These are phyloP conservation scores for Candida rishiriensis DNA, from an alignment of 805 yeast genomes.

Conservation along the genomic window DNA sequence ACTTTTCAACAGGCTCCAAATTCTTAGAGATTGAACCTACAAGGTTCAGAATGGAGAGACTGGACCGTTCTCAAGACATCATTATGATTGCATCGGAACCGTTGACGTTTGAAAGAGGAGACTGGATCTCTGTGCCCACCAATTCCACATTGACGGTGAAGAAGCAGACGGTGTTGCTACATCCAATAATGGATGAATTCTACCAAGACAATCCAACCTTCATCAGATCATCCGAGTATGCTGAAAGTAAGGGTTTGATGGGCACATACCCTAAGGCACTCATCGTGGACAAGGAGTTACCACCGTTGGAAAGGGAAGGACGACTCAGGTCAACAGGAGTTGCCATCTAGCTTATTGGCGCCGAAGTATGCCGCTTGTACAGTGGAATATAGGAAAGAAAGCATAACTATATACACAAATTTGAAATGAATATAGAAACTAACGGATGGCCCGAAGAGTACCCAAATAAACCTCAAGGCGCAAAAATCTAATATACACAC, in stretches of 20 bases:
- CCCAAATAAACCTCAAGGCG: neutral
- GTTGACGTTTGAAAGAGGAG: conserved; percentile 90
- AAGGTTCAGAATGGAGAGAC: conserved; percentile 88
- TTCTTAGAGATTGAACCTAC: conserved; percentile 90
- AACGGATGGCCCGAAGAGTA: too few species aligned
- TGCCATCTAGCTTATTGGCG: neutral
- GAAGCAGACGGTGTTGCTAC: conserved; percentile 81
- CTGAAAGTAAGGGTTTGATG: conserved; percentile 88
- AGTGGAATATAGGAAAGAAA: too few species aligned
- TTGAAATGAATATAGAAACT: neutral
- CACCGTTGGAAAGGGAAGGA: conserved; percentile 79
- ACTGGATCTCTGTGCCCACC: conserved; percentile 96
- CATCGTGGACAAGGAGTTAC: conserved; percentile 49
- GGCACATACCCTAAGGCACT: conserved; percentile 79
- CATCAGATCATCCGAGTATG: conserved; percentile 72
- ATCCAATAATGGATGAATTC: conserved; percentile 88
- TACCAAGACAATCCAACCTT: conserved; percentile 67
- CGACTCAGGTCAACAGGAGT: conserved; percentile 22
- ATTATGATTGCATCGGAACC: conserved; percentile 97
- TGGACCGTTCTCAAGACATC: conserved; percentile 88
- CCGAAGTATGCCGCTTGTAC: too few species aligned
- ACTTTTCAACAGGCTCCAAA: conserved; percentile 89
- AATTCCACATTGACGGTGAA: conserved; percentile 80
- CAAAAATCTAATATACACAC: neutral
- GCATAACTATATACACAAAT: neutral